phyloP scores from a whole-genome alignment of 2,329 filamentous ascomycete genomes.

The Graphiopsis chlorocephala region DNA sequence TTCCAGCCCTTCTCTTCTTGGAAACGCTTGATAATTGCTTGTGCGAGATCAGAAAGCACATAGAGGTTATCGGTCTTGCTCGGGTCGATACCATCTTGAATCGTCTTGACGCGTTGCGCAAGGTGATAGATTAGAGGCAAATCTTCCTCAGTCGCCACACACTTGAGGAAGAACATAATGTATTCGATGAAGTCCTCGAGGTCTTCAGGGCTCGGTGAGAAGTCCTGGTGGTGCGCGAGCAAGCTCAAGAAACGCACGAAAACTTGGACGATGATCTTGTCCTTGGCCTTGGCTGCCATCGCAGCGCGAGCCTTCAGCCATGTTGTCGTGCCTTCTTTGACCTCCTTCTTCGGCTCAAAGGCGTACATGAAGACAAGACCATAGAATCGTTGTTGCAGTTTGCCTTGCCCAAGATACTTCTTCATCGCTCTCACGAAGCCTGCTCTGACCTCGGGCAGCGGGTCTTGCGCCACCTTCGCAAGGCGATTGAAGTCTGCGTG shows the following conservation, averaged over 20 bases:
- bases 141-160: conserved; percentile 81
- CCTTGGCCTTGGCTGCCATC: conserved; percentile 55
- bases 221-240: conserved; percentile 92
- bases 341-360: conserved; percentile 75
- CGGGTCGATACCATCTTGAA: conserved; percentile 72
- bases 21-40: conserved; percentile 77
- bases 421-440: conserved; percentile 82
- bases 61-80: conserved; percentile 73
- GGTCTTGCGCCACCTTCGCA: conserved; percentile 77
- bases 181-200: conserved; percentile 82
- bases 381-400: conserved; percentile 75
- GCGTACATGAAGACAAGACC: conserved; percentile 86
- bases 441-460: conserved; percentile 67
- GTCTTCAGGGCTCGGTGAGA: conserved; percentile 63
- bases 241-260: conserved; percentile 82
- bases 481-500: conserved; percentile 76
- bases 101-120: conserved; percentile 88
- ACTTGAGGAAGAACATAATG: conserved; percentile 81
- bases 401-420: conserved; percentile 77
- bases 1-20: conserved; percentile 83
- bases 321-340: conserved; percentile 74
- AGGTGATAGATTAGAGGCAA: conserved; percentile 87
- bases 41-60: conserved; percentile 81
- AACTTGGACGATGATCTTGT: conserved; percentile 70
- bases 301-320: conserved; percentile 84